These are phyloP conservation scores for Cyberlindnera japonica DNA, from an alignment of 805 yeast species.

Conservation along the genomic window DNA sequence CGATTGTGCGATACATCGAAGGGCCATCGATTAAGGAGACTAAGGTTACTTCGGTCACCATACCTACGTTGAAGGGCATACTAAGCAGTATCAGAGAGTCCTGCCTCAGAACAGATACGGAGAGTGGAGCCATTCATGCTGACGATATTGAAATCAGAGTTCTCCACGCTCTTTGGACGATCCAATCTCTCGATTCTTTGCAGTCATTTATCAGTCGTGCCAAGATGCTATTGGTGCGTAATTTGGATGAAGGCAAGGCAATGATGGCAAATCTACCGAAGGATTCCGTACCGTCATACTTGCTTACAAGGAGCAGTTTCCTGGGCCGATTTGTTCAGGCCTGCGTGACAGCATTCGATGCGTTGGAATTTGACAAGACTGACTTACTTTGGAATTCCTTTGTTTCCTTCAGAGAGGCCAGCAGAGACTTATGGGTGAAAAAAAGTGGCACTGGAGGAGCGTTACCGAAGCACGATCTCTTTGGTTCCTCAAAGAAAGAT, in stretches of 20 bases:
- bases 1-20: constrained; percentile 42
- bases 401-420: constrained; percentile 31
- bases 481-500: constrained; percentile 19
- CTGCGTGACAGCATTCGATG: constrained; percentile 38
- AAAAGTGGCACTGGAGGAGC: constrained; percentile 14
- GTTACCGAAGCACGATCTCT: constrained; percentile 11
- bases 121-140: constrained; percentile 23
- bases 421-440: constrained; percentile 28
- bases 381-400: constrained; percentile 41
- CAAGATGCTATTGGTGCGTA: constrained; percentile 33
- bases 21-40: constrained; percentile 27
- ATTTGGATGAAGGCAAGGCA: constrained; percentile 32
- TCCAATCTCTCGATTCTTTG: constrained; percentile 46
- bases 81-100: constrained; percentile 24
- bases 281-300: constrained; percentile 17
- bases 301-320: constrained; percentile 37
- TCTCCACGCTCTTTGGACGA: constrained; percentile 41
- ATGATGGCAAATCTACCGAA: constrained; percentile 13
- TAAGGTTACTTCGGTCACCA: constrained; percentile 23
- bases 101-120: constrained; percentile 21
- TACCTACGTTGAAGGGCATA: constrained; percentile 35
- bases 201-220: constrained; percentile 36
- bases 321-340: constrained; percentile 44
- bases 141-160: constrained; percentile 31
- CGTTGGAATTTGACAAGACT: constrained; percentile 45